Evolutionary conservation across 2,329 filamentous ascomycete species (phyloP), one percentile per base, ranked within the genome.

Genomic region (Diplocarpon rosae): DNA sequence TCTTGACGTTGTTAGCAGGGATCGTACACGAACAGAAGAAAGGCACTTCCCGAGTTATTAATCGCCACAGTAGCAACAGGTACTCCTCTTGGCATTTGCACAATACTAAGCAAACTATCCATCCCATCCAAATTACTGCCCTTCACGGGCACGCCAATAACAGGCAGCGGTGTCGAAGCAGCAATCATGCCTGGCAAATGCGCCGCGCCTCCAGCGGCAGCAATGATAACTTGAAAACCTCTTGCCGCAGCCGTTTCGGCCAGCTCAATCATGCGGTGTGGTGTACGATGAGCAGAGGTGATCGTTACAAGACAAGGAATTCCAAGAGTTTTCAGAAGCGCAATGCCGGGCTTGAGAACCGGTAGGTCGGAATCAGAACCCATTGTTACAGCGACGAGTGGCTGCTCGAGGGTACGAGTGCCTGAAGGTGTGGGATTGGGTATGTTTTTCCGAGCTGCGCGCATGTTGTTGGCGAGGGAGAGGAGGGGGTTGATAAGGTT

Each of bases 241-340:
- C 48, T 50, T 0, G 49, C 49, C 2, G 43, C 57, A 3, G 59
- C 58, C 5, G 47, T 43, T 3, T 43, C 37, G 6, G 81, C 81
- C 38, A 85, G 76, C 46, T 78, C 66, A 38, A 73, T 74, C 82
- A 89, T 88, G 53, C 72, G 74, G 35, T 73, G 66, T 2, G 83
- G 82, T 2, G 83, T 89, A 29, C 84, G 73, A 63, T 89, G 84
- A 0, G 86, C 86, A 2, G 84, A 89, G 0, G 85, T 89, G 59
- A 92, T 89, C 57, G 77, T 78, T 13, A 78, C 71, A 6, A 81
- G 76, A 65, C 78, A 85, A 0, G 83, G 80, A 10, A 92, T 82
- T n/a, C 68, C 60, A 49, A 90, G 83, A n/a, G 75, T 69, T 43
- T 50, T 43, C 8, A 61, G 52, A 16, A 61, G 51, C 11, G 50